Percentiles rank a stretch among this genome's conserved stretches.
Evolutionary conservation across 352 stramenopile species (phyloP).

Genomic region (Blastocystis sp.): DNA sequence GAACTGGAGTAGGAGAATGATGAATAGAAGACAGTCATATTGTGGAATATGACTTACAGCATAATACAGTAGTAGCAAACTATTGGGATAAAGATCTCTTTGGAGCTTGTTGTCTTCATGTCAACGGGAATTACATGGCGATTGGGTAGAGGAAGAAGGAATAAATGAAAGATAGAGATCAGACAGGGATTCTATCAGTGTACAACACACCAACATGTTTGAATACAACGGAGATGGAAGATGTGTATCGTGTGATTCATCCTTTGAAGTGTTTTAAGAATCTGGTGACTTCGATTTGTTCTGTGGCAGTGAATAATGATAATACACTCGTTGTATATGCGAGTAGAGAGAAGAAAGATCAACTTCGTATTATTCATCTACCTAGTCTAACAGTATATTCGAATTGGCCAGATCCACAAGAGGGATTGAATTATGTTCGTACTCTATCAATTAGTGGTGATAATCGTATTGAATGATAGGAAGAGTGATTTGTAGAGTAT

Average conservation of each 20-base stretch:
- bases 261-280: conserved; percentile 46
- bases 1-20: not conserved
- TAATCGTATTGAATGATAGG: not conserved
- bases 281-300: conserved; percentile 10
- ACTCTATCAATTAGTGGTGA: conserved; percentile 29
- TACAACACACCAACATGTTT: conserved; percentile 10
- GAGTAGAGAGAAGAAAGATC: not conserved
- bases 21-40: conserved; percentile 20
- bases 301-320: conserved; percentile 26
- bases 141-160: not conserved
- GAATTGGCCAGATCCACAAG: conserved; percentile 9
- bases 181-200: not conserved
- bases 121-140: conserved; percentile 29
- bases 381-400: not conserved
- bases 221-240: not conserved
- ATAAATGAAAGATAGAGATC: not conserved
- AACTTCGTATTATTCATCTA: conserved; percentile 15
- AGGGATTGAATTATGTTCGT: not conserved
- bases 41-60: not conserved
- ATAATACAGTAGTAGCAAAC: not conserved
- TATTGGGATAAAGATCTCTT: conserved; percentile 50
- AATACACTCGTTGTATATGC: conserved; percentile 39
- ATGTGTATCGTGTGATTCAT: conserved; percentile 7
- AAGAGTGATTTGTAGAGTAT: conserved; percentile 41
- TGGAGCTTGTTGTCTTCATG: not conserved